A percentile compares a stretch with the other conserved stretches of the same genome.
phyloP scores from a whole-genome alignment of 768 basidiomycete genomes.

The Amanita rimosa region DNA sequence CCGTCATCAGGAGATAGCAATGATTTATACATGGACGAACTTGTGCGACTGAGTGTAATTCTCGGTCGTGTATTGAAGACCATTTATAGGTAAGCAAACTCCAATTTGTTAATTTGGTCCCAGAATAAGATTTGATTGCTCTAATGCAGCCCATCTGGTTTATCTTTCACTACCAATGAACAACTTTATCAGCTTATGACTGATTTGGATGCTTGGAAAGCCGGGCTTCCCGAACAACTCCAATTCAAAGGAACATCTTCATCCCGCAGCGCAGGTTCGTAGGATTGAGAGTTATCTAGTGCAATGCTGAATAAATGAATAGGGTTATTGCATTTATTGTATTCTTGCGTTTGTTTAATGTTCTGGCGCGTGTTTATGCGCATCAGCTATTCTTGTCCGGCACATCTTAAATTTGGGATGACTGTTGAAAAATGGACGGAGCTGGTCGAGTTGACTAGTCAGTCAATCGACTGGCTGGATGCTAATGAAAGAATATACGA shows the following conservation, averaged over 20 bases:
- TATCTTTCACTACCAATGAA: conserved; percentile 77
- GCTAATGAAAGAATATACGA: conserved; percentile 74
- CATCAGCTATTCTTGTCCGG: conserved; percentile 86
- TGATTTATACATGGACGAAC: conserved; percentile 79
- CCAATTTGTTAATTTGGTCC: conserved; percentile 1
- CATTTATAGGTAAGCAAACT: conserved; percentile 64
- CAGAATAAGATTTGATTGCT: conserved; percentile 1
- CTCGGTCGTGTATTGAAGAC: conserved; percentile 88
- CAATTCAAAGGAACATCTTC: conserved; percentile 66
- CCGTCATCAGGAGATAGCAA: conserved; percentile 79
- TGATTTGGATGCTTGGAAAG: conserved; percentile 71
- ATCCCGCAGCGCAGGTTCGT: conserved; percentile 55
- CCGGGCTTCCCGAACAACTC: conserved; percentile 65
- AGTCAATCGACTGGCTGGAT: conserved; percentile 86
- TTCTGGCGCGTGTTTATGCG: conserved; percentile 99
- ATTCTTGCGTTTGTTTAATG: conserved; percentile 88
- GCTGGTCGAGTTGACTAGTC: conserved; percentile 61
- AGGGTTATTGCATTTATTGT: conserved; percentile 85
- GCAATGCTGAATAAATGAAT: conserved; percentile 7
- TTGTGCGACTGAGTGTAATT: conserved; percentile 84
- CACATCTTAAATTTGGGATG: conserved; percentile 78
- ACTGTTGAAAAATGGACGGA: conserved; percentile 72
- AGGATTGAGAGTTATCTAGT: not conserved
- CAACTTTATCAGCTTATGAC: conserved; percentile 51
- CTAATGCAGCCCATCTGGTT: conserved; percentile 63